Evolutionary conservation across 2,329 filamentous ascomycete species (phyloP).

Genomic region (Fusarium tupiense): DNA sequence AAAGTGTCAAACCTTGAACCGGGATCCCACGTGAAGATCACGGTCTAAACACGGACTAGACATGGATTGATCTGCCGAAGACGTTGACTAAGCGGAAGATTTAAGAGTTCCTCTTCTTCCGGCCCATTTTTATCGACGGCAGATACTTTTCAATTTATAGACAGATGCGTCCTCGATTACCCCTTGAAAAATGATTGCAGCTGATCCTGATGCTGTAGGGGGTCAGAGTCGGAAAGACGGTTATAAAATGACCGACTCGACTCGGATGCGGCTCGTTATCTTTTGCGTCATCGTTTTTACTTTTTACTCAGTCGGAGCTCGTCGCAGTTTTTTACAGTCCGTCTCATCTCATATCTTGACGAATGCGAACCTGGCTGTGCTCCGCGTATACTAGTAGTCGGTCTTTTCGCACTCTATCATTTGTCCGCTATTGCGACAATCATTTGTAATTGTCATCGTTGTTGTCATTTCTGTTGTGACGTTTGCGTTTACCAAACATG

Average conservation of each 20-base stretch:
- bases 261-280: neutral
- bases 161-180: neutral
- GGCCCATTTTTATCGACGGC: conserved; percentile 1
- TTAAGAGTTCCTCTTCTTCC: neutral
- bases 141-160: neutral
- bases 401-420: neutral
- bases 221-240: neutral
- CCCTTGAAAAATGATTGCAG: neutral
- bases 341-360: neutral
- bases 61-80: neutral
- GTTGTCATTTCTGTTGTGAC: neutral
- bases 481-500: neutral
- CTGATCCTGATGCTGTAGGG: neutral
- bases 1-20: neutral
- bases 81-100: neutral
- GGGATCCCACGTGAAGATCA: neutral
- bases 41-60: neutral
- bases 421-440: neutral
- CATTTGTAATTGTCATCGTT: neutral
- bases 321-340: neutral
- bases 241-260: neutral
- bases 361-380: neutral
- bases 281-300: neutral
- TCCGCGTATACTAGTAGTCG: neutral
- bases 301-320: neutral